Conservation (phyloP, 2,329 filamentous ascomycete genomes). For the Colletotrichum euphorbiae region DNA sequence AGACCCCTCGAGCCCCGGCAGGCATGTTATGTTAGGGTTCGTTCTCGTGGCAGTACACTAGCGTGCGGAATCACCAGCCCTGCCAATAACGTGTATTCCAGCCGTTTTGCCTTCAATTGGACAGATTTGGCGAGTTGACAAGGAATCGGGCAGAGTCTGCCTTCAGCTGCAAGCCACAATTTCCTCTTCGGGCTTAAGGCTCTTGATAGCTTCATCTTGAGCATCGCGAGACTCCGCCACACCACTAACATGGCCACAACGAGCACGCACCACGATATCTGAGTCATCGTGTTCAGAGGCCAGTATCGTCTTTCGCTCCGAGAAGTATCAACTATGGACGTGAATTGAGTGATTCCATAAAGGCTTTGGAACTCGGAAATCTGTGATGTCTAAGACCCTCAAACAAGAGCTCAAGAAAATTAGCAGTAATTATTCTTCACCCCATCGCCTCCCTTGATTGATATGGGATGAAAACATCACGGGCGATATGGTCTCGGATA, state of each 20-base stretch:
- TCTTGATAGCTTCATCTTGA: constrained; percentile 34
- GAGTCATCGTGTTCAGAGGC: constrained; percentile 10
- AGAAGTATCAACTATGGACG: neutral
- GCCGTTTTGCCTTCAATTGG: constrained; percentile 27
- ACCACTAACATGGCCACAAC: constrained; percentile 25
- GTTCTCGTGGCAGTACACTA: constrained; percentile 4
- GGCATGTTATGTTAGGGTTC: constrained; percentile 5
- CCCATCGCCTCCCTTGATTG: neutral
- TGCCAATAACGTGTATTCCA: constrained; percentile 9
- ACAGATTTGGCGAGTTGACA: constrained; percentile 28
- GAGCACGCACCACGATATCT: constrained; percentile 17
- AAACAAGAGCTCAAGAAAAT: too few relatives aligned
- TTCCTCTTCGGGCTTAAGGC: constrained; percentile 31
- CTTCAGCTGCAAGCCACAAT: constrained; percentile 39
- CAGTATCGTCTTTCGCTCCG: neutral
- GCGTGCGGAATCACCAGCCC: constrained; percentile 11
- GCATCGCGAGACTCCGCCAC: constrained; percentile 35
- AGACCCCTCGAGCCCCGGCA: constrained; percentile 1
- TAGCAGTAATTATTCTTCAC: too few relatives aligned
- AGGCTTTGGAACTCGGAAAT: neutral
- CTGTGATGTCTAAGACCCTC: neutral
- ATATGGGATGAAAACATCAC: neutral
- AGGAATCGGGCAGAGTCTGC: constrained; percentile 31
- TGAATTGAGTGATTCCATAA: neutral
- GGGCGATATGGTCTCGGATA: constrained; percentile 2